Base-by-base conservation (phyloP, 176 grass and related monocot species). In the Bonia amplexicaulis region DNA sequence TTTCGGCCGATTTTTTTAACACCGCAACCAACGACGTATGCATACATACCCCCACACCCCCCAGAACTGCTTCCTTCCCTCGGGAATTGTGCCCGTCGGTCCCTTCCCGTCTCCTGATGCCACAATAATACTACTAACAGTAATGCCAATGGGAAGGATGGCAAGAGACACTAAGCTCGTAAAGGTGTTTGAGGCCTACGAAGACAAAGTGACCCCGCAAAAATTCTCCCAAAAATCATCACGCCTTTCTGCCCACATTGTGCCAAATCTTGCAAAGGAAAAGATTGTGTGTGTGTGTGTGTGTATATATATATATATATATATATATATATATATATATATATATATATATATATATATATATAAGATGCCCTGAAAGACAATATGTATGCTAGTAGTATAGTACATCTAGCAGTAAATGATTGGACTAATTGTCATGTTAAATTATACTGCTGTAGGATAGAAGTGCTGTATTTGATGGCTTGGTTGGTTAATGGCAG, bases 21-120 rank as follows among this genome's bases (percentile, higher is more conserved):
- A 9, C 44, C 11, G 10, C 15, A 19, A 53, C 15, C 27, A 35
- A 17, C 14, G 53, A n/a, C 67, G 72, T 19, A 82, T 33, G 54
- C 80, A 82, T 57, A 57, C 53, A 72, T 23, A 55, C 74, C 9
- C 31, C 51, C 49, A 53, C 69, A 49, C 20, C 12, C 20, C 12
- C 20, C n/a, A 37, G 5, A 12, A 49, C 46, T 9, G 49, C 41
- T 37, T 59, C 79, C 74, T 42, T 70, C 40, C 73, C 71, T 90
- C 82, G 85, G 87, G 81, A 94, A 90, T 92, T 86, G 93, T 83
- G 88, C 90, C 69, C 73, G 65, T 71, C 63, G 80, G 73, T 66
- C 57, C 73, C 16, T 69, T 31, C 22, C 59, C 19, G 11, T 80
- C 67, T 61, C 75, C 58, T 64, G 59, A 74, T 60, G 71, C 59